Evolutionary conservation across 176 grass and related monocot genomes (phyloP).

Genomic region (Chloris gayana): DNA sequence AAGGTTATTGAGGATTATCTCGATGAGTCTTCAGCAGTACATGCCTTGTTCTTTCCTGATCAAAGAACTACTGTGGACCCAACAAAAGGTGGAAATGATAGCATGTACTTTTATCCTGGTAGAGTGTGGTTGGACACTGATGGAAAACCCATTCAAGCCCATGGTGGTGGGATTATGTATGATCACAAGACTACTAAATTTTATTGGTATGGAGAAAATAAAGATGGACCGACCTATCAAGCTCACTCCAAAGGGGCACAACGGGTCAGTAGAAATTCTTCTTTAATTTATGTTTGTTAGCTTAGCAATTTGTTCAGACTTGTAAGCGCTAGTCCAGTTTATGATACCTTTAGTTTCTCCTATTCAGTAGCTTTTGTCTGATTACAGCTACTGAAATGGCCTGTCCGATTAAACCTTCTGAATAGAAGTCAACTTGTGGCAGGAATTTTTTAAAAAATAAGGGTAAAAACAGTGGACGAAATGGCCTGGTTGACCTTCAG

Average conservation of each 20-base stretch:
- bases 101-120: conserved; percentile 75
- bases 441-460: no score
- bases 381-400: no score
- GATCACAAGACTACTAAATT: conserved; percentile 63
- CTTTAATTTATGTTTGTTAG: background rate
- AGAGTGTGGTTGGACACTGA: conserved; percentile 81
- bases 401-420: no score
- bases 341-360: background rate
- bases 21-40: conserved; percentile 80
- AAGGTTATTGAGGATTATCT: conserved; percentile 73
- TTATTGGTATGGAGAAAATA: conserved; percentile 98
- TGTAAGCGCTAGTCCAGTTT: background rate
- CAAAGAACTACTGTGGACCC: conserved; percentile 45
- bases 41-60: conserved; percentile 73
- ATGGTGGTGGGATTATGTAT: conserved; percentile 85
- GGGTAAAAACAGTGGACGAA: no score
- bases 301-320: background rate
- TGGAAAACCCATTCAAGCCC: conserved; percentile 88
- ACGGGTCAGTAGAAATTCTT: conserved; percentile 49
- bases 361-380: background rate
- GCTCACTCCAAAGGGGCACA: conserved; percentile 53
- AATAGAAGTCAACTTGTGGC: background rate
- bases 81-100: conserved; percentile 44
- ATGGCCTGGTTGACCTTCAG: background rate
- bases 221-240: conserved; percentile 77